Conservation (phyloP, 208 protist genomes). For the Leptomonas pyrrhocoris region DNA sequence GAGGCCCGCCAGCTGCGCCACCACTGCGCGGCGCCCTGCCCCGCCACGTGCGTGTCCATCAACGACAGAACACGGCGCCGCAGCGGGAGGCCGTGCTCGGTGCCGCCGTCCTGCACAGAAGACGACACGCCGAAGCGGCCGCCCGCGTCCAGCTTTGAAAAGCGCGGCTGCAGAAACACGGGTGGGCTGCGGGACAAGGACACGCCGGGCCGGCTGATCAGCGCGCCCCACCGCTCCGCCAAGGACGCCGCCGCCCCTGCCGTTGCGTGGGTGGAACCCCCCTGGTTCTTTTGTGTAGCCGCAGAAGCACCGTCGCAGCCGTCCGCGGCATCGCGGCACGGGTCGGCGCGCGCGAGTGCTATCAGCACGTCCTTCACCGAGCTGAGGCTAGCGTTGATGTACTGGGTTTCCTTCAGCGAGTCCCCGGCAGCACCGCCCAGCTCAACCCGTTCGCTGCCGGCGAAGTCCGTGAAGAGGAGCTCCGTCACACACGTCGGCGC, state of each 20-base stretch:
- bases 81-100: slow-evolving; percentile 20
- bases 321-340: background rate
- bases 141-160: slow-evolving; percentile 2
- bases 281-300: background rate
- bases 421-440: slow-evolving; percentile 28
- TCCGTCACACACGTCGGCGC: slow-evolving; percentile 27
- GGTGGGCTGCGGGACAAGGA: slow-evolving; percentile 25
- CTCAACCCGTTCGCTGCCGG: slow-evolving; percentile 64
- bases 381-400: slow-evolving; percentile 62
- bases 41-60: slow-evolving; percentile 27
- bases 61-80: slow-evolving; percentile 25
- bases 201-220: slow-evolving; percentile 25
- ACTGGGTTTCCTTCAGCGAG: slow-evolving; percentile 44
- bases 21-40: slow-evolving; percentile 26
- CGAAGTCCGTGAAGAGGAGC: slow-evolving; percentile 73
- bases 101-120: background rate
- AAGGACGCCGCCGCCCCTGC: slow-evolving; percentile 21
- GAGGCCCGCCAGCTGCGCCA: slow-evolving; percentile 24
- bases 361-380: slow-evolving; percentile 37
- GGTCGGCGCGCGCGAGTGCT: slow-evolving; percentile 28
- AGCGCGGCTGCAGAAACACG: slow-evolving; percentile 35
- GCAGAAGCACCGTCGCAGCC: background rate
- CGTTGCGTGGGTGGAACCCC: background rate
- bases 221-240: slow-evolving; percentile 35
- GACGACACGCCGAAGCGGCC: slow-evolving; percentile 6